A percentile compares a stretch with the other conserved stretches of the same genome.
phyloP scores from a whole-genome alignment of 1,139 yeast species.

The Geotrichum candidum region DNA sequence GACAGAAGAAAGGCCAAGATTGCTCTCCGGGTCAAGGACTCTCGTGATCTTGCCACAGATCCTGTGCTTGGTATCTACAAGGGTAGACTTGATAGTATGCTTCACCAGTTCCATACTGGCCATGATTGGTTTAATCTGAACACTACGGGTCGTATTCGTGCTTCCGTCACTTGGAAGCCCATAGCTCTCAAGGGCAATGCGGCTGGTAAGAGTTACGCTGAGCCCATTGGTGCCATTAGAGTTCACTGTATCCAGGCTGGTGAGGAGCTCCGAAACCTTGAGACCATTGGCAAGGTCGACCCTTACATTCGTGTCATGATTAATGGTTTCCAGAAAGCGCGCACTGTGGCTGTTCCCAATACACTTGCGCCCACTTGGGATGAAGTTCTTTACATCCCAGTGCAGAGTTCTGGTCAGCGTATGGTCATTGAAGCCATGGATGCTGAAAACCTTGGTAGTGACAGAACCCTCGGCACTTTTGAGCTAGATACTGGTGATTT shows the following conservation, averaged over 20 bases:
- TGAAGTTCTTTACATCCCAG: constrained; percentile 72
- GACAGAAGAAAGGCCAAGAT: constrained; percentile 67
- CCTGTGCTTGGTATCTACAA: constrained; percentile 47
- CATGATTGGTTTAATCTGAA: constrained; percentile 65
- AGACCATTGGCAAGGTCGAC: constrained; percentile 83
- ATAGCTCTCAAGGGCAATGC: constrained; percentile 56
- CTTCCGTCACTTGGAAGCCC: constrained; percentile 79
- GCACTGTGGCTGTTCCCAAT: constrained; percentile 67
- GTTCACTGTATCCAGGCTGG: constrained; percentile 67
- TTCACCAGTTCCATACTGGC: constrained; percentile 74
- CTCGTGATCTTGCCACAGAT: constrained; percentile 55
- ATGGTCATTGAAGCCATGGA: constrained; percentile 89
- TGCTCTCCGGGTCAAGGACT: constrained; percentile 59
- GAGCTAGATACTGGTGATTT: constrained; percentile 61
- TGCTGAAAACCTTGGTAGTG: constrained; percentile 67
- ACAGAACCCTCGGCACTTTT: constrained; percentile 80
- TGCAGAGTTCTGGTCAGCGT: constrained; percentile 75
- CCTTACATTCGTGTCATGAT: constrained; percentile 80
- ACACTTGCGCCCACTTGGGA: constrained; percentile 81
- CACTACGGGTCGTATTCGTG: constrained; percentile 62
- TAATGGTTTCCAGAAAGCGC: constrained; percentile 67
- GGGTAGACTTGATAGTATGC: constrained; percentile 54
- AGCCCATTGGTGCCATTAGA: constrained; percentile 89
- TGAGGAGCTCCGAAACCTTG: constrained; percentile 60
- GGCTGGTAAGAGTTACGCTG: constrained; percentile 74